Evolutionary conservation across 352 stramenopile species (phyloP), one percentile per base, ranked within the genome.

Genomic region (Phytophthora multivora): DNA sequence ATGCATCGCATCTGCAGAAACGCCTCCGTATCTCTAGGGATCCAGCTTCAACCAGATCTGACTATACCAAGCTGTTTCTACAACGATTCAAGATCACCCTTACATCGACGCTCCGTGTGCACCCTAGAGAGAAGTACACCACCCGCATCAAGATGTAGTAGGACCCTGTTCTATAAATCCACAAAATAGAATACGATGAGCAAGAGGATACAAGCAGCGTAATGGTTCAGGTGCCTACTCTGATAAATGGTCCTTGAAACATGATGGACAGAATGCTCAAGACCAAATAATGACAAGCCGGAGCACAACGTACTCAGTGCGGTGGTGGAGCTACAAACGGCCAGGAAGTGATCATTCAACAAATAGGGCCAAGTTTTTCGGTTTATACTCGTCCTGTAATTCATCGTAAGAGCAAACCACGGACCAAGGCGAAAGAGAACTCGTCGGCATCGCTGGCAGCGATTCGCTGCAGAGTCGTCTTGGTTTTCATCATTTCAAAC

Each of bases 211-310:
- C 35, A 40, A 15, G 66, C 69, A 13, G 72, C 45, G 72, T 67
- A 40, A 77, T 78, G 57, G 60, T 50, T 10, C 66, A 82, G 8
- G 76, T 66, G 13, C 73, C 70, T 21, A 76, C 60, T 81, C 75
- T 16, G 59, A 35, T 18, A 85, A 77, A 31, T 79, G 61, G 52
- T 56, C 49, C 23, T 56, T 56, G 49, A 56, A 56, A 25, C 21
- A 48, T 38, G 36, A 47, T 56, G 8, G 49, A 56, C 35, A 56
- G 9, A 4, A 70, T 45, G 19, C 62, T 59, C 21, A 81, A 13
- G 12, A 36, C 0, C 3, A 15, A 13, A 36, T 67, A 10, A 81
- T 59, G 4, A 62, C 39, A 16, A 78, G 35, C 3, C 72, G 66
- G 15, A 80, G 52, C 5, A 58, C 18, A 10, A 78, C 47, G 60